Evolutionary conservation across 2,329 filamentous ascomycete species (phyloP).

Genomic region (Pseudofabraea citricarpa): DNA sequence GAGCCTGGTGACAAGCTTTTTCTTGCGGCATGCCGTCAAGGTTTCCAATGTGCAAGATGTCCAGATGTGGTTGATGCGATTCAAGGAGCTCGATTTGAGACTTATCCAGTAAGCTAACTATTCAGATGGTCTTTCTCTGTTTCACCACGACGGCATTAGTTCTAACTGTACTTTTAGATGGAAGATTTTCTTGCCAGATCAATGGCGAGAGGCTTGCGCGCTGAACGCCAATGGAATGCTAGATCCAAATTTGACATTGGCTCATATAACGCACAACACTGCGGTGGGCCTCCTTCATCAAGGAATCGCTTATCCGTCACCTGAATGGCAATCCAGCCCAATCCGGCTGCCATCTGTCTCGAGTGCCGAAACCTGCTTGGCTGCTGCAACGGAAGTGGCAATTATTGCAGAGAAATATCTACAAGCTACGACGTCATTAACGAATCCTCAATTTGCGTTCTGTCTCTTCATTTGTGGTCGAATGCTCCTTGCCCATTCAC

Average conservation of each 20-base stretch:
- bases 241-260: constrained; percentile 25
- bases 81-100: constrained; percentile 28
- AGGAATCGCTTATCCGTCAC: constrained; percentile 26
- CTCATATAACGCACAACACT: constrained; percentile 27
- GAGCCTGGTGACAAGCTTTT: constrained; percentile 30
- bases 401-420: constrained; percentile 23
- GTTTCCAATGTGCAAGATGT: constrained; percentile 24
- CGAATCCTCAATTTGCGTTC: constrained; percentile 29
- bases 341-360: constrained; percentile 19
- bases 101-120: constrained; percentile 17
- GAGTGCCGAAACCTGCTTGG: constrained; percentile 21
- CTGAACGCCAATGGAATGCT: constrained; percentile 31
- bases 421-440: constrained; percentile 20
- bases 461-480: constrained; percentile 26
- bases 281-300: constrained; percentile 23
- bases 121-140: no score
- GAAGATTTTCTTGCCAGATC: constrained; percentile 26
- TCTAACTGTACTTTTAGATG: no score
- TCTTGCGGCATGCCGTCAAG: constrained; percentile 28
- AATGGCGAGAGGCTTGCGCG: constrained; percentile 28
- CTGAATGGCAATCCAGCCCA: constrained; percentile 21
- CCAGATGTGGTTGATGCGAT: constrained; percentile 29
- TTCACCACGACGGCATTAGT: no score
- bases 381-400: constrained; percentile 20
- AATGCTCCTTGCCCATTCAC: constrained; percentile 28